These are phyloP conservation scores for Globisporangium solare DNA, from an alignment of 352 stramenopile genomes.

Conservation along the genomic window DNA sequence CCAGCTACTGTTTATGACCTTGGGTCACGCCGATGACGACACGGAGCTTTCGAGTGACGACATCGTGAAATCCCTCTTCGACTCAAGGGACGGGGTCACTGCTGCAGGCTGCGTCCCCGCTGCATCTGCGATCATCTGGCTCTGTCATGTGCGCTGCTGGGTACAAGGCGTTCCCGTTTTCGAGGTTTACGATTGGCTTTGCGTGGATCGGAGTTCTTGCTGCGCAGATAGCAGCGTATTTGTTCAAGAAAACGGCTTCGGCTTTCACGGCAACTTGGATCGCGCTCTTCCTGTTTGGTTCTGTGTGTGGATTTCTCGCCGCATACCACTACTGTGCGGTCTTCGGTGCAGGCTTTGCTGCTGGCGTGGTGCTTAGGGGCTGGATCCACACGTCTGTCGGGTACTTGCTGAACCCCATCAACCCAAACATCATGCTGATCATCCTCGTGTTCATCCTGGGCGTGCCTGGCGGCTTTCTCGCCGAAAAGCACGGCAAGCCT, in stretches of 20 bases:
- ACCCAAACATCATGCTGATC: slow-evolving; percentile 23
- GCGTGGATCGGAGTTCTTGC: neutral
- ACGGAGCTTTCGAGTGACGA: no score
- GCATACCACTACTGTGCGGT: neutral
- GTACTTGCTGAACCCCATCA: slow-evolving; percentile 26
- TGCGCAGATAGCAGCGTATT: neutral
- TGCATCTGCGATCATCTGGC: neutral
- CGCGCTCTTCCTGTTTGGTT: slow-evolving; percentile 18
- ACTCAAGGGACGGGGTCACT: neutral
- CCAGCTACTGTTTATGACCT: no score
- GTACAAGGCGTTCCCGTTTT: neutral
- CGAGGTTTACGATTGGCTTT: neutral
- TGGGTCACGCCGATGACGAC: no score
- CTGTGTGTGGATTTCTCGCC: neutral
- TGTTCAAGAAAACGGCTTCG: neutral
- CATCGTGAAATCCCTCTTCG: no score
- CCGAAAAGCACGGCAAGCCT: slow-evolving; percentile 26
- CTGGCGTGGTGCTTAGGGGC: slow-evolving; percentile 25
- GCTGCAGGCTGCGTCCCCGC: neutral
- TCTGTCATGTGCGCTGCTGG: neutral
- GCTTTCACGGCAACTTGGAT: neutral
- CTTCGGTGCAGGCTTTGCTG: slow-evolving; percentile 26
- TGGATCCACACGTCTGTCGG: slow-evolving; percentile 26
- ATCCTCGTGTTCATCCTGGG: slow-evolving; percentile 27
- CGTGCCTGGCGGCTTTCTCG: slow-evolving; percentile 21